phyloP scores from a whole-genome alignment of 345 rosid species.

The Odontarrhena argentea region DNA sequence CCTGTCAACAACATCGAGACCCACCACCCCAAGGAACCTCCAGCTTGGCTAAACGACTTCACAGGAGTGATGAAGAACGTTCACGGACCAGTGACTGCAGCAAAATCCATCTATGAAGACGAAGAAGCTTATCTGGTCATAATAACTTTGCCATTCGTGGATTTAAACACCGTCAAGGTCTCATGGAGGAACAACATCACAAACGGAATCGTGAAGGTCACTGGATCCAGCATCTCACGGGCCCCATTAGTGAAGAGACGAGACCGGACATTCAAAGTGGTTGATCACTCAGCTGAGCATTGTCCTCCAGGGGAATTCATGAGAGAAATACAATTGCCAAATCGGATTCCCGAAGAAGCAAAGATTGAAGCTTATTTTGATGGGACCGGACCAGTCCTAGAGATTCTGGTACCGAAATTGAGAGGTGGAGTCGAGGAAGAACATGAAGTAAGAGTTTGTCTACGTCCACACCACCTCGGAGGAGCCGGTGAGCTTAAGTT shows the following conservation, averaged over 20 bases:
- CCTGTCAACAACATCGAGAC: slow-evolving; percentile 51
- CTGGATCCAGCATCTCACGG: slow-evolving; percentile 78
- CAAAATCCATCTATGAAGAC: slow-evolving; percentile 90
- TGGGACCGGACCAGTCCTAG: slow-evolving; percentile 80
- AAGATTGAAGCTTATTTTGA: slow-evolving; percentile 87
- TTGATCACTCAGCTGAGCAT: slow-evolving; percentile 88
- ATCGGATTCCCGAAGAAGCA: slow-evolving; percentile 92
- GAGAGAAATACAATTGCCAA: slow-evolving; percentile 82
- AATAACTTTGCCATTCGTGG: slow-evolving; percentile 87
- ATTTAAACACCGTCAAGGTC: slow-evolving; percentile 87
- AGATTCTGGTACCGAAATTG: slow-evolving; percentile 86
- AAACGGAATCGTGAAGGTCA: slow-evolving; percentile 81
- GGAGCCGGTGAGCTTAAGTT: slow-evolving; percentile 66
- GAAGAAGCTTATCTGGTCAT: slow-evolving; percentile 76
- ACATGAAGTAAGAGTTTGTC: slow-evolving; percentile 90
- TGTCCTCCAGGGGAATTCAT: slow-evolving; percentile 97
- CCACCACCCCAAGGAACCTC: slow-evolving; percentile 60
- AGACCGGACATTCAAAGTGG: slow-evolving; percentile 84
- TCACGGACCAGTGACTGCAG: slow-evolving; percentile 88
- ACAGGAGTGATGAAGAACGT: slow-evolving; percentile 80
- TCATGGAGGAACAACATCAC: slow-evolving; percentile 88
- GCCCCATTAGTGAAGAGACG: slow-evolving; percentile 75
- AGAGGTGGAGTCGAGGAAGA: slow-evolving; percentile 76
- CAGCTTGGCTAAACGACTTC: slow-evolving; percentile 68
- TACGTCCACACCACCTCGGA: slow-evolving; percentile 62